These are phyloP conservation scores for Penicillium maclennaniae DNA, from an alignment of 495 filamentous ascomycete species.

Conservation along the genomic window DNA sequence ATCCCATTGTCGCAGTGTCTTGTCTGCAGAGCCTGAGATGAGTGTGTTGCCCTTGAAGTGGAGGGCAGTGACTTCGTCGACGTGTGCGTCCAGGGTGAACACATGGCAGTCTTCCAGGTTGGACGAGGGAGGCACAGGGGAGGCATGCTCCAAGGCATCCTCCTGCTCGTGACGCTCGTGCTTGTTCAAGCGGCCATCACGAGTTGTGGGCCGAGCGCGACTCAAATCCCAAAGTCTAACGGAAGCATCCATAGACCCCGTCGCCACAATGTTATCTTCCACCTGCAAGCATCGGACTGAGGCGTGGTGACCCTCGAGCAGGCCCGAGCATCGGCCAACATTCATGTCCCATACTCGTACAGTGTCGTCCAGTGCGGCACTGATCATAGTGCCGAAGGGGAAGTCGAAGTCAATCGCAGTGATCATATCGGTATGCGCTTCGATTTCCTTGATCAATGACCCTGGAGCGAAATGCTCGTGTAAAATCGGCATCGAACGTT, in stretches of 20 bases:
- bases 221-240: slow-evolving; percentile 92
- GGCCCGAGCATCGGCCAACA: slow-evolving; percentile 81
- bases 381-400: slow-evolving; percentile 92
- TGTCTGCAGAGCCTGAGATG: slow-evolving; percentile 93
- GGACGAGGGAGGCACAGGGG: slow-evolving; percentile 54
- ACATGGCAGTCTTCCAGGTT: slow-evolving; percentile 85
- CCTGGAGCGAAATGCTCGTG: slow-evolving; percentile 95
- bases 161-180: slow-evolving; percentile 60
- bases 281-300: slow-evolving; percentile 92
- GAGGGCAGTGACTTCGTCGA: slow-evolving; percentile 91
- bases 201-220: slow-evolving; percentile 54
- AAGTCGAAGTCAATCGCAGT: slow-evolving; percentile 93
- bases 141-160: slow-evolving; percentile 53
- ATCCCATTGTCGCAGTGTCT: slow-evolving; percentile 97
- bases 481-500: slow-evolving; percentile 88
- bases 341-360: slow-evolving; percentile 98
- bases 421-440: slow-evolving; percentile 83
- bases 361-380: slow-evolving; percentile 91
- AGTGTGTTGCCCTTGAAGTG: slow-evolving; percentile 85
- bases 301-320: slow-evolving; percentile 90
- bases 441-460: slow-evolving; percentile 79
- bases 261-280: slow-evolving; percentile 92
- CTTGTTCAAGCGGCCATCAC: slow-evolving; percentile 62
- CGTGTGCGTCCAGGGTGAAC: slow-evolving; percentile 82
- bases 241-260: slow-evolving; percentile 92